Evolutionary conservation across 2,329 filamentous ascomycete species (phyloP), one percentile per base, ranked within the genome.

Genomic region (Cyclaneusma minus): DNA sequence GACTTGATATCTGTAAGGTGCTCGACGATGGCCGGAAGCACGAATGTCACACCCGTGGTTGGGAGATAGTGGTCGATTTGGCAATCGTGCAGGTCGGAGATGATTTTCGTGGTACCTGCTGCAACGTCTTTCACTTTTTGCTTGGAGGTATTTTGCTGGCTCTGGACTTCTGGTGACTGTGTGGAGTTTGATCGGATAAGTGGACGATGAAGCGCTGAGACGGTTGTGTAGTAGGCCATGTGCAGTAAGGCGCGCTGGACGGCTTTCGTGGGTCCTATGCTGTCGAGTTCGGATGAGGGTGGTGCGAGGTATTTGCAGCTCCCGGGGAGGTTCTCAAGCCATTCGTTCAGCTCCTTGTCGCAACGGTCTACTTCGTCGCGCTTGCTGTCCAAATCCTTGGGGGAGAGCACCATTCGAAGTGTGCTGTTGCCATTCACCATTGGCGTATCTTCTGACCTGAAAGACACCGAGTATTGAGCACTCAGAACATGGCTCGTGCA

Each of bases 1-100:
- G 81, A 82, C 49, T 91, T 92, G 64, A 93, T 87, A 48, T 93
- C 83, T 6, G 93, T 66, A 11, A 94, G 65, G 45, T 93, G 85
- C 29, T 92, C 91, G 39, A 93, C 92, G 56, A 93, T 87, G 12
- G 85, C 84, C 0, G 85, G 85, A 2, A 93, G 66, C 4, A 94
- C 72, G 21, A 91, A 83, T 0, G 85, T 93, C 7, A 93, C 84
- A 20, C 84, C 84, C 0, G 83, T 87, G 0, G 84, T 93, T 2
- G 85, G 84, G 6, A 93, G 65, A 43, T 72, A 92, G 30, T 66
- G 68, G 35, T 87, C 83, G 8, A 93, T 62, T 25, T 75, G 68
- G 24, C 75, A 58, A 18, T 64, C 61, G 45, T 83, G 76, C 22
- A 94, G 60, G 36, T 83, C 74, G 24, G 77, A 68, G 1, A 81